Base-by-base conservation (phyloP, 192 early-diverging fungal species). In the Paraglomus brasilianum region DNA sequence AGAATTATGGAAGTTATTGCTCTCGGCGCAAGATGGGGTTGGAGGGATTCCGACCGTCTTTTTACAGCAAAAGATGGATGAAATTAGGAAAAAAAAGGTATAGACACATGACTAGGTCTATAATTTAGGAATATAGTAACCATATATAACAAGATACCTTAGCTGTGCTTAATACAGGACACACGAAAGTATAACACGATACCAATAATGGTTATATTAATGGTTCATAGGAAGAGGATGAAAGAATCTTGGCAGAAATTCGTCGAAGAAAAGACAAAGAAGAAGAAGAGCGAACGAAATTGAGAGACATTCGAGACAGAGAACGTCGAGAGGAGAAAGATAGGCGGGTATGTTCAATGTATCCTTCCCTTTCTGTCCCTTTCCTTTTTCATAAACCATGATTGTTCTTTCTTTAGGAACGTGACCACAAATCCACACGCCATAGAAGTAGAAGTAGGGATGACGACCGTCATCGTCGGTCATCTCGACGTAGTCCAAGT, bases 11-110 rank as follows among this genome's bases (percentile, higher is more conserved):
- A 80, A 80, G n/a, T 77, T 96, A 11, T 78, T 98, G 8, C 70
- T 97, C n/a, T 90, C 88, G 73, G 97, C 97, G 3, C 95, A 98
- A 70, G 80, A 82, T 17, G 84, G 82, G 46, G 76, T 86, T 9
- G 83, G 84, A 46, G 97, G 97, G 1, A 93, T 99, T 67, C 97
- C 97, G 0, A 79, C 87, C 51, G 78, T 81, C 47, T 90, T 97
- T 76, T 72, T 99, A 53, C 93, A 93, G 46, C 74, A 85, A 40
- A 95, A 96, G 74, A 95, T 95, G 72, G 85, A 90, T 46, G 90
- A 97, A 74, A 75, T 97, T 9, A 72, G 82, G 38, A 53, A 67
- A 10, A 73, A 80, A 56, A 81, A 83, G 80, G 82, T 85, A 70
- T 17, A 44, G 5, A n/a, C 42, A 6, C 46, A 45, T 24, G 46